phyloP scores from a whole-genome alignment of 768 basidiomycete genomes.

The Amanita molliuscula region DNA sequence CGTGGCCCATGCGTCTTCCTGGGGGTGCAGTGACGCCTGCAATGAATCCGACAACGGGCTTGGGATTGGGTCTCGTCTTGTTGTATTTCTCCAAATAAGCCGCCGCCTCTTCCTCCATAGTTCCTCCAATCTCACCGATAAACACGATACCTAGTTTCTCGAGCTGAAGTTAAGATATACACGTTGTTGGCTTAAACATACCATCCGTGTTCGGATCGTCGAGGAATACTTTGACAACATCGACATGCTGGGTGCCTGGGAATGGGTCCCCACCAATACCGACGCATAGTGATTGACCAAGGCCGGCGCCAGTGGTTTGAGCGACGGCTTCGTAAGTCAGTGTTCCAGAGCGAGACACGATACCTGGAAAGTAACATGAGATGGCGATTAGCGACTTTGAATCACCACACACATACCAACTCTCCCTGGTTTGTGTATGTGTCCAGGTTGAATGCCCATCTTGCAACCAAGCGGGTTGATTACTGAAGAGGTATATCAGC shows the following conservation, averaged over 20 bases:
- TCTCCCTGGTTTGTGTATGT: conserved; percentile 93
- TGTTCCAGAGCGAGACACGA: conserved; percentile 92
- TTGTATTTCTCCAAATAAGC: conserved; percentile 92
- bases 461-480: conserved; percentile 97
- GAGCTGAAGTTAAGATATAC: background rate
- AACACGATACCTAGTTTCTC: conserved; percentile 72
- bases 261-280: conserved; percentile 98
- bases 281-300: conserved; percentile 93
- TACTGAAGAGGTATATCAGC: conserved; percentile 27
- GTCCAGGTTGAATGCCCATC: conserved; percentile 98
- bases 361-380: conserved; percentile 43
- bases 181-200: conserved; percentile 17
- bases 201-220: conserved; percentile 92
- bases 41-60: conserved; percentile 97
- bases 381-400: background rate
- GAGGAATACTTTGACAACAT: conserved; percentile 93
- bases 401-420: conserved; percentile 51
- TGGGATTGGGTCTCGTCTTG: conserved; percentile 75
- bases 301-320: conserved; percentile 90
- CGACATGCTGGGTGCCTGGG: conserved; percentile 92
- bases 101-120: conserved; percentile 99
- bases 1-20: conserved; percentile 96
- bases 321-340: conserved; percentile 98
- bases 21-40: conserved; percentile 97
- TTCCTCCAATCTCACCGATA: conserved; percentile 98